Percentiles rank a stretch among this genome's conserved stretches.
phyloP scores from a whole-genome alignment of 805 yeast species.

The Metschnikowia corniflorae region DNA sequence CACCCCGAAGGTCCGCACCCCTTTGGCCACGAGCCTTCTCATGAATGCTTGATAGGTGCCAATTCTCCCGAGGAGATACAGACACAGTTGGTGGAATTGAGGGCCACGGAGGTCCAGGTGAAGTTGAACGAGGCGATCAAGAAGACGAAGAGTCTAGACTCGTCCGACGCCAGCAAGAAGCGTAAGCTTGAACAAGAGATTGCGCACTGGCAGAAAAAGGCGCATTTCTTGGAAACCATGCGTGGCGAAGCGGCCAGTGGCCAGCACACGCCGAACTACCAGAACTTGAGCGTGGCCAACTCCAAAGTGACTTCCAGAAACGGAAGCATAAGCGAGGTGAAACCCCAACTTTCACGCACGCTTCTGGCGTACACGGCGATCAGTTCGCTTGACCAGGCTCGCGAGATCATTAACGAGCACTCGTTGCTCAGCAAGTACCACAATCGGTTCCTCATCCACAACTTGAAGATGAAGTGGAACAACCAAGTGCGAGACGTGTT shows the following conservation, averaged over 20 bases:
- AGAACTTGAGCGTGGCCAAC: neutral
- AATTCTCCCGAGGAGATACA: slow-evolving; percentile 57
- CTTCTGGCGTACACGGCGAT: slow-evolving; percentile 31
- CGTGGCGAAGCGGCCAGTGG: neutral
- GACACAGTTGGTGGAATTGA: slow-evolving; percentile 34
- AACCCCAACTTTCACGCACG: slow-evolving; percentile 1
- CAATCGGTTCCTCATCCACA: slow-evolving; percentile 71
- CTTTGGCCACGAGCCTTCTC: slow-evolving; percentile 61
- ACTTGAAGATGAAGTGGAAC: slow-evolving; percentile 77
- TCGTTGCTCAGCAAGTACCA: slow-evolving; percentile 40
- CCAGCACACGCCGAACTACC: neutral
- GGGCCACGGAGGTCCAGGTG: slow-evolving; percentile 14
- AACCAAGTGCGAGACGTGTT: slow-evolving; percentile 61
- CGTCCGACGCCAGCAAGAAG: neutral
- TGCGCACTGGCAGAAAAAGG: slow-evolving; percentile 4
- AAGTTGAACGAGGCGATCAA: slow-evolving; percentile 14
- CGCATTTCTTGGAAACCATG: slow-evolving; percentile 1
- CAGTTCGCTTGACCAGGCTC: slow-evolving; percentile 23
- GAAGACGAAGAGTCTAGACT: slow-evolving; percentile 8
- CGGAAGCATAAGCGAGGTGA: slow-evolving; percentile 6
- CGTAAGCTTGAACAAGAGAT: slow-evolving; percentile 1
- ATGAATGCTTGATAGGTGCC: slow-evolving; percentile 57
- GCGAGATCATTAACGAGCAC: slow-evolving; percentile 21
- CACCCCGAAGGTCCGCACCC: slow-evolving; percentile 45
- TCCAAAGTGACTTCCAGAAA: neutral